Conservation (phyloP, 1,139 yeast genomes). For the Candida smagusa region DNA sequence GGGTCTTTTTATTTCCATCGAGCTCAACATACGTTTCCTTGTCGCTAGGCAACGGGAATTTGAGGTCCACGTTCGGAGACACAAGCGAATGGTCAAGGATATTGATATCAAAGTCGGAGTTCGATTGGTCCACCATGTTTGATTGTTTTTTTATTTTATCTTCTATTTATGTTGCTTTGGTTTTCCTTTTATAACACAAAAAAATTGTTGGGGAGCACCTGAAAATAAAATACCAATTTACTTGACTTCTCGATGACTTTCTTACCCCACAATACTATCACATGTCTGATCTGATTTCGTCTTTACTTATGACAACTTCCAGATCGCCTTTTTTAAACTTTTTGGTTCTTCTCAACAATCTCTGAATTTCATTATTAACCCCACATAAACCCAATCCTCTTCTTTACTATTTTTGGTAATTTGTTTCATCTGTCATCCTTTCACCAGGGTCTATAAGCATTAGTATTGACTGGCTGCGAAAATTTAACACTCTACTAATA, state of each 20-base stretch:
- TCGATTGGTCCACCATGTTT: constrained; percentile 7
- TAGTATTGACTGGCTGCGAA: too few species aligned
- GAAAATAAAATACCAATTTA: neutral
- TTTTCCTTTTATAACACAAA: neutral
- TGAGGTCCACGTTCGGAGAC: constrained; percentile 30
- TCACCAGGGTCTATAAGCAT: too few species aligned
- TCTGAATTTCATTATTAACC: too few species aligned
- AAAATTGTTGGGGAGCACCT: constrained; percentile 8
- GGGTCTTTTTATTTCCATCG: constrained; percentile 26
- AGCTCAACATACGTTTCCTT: constrained; percentile 28
- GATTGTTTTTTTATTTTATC: neutral
- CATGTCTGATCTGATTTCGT: too few species aligned
- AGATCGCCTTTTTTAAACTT: too few species aligned
- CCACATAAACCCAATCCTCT: too few species aligned
- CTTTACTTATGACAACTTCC: too few species aligned
- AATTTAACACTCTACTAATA: too few species aligned
- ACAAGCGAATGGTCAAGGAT: constrained; percentile 34
- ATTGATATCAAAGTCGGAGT: constrained; percentile 29
- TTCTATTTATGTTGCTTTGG: neutral
- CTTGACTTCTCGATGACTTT: too few species aligned
- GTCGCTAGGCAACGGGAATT: constrained; percentile 43
- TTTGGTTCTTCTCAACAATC: neutral
- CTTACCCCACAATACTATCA: too few species aligned
- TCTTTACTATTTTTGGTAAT: too few species aligned
- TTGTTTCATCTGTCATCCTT: neutral